Evolutionary conservation across 1,284 basidiomycete species (phyloP).

Genomic region (Puccinia polysora): DNA sequence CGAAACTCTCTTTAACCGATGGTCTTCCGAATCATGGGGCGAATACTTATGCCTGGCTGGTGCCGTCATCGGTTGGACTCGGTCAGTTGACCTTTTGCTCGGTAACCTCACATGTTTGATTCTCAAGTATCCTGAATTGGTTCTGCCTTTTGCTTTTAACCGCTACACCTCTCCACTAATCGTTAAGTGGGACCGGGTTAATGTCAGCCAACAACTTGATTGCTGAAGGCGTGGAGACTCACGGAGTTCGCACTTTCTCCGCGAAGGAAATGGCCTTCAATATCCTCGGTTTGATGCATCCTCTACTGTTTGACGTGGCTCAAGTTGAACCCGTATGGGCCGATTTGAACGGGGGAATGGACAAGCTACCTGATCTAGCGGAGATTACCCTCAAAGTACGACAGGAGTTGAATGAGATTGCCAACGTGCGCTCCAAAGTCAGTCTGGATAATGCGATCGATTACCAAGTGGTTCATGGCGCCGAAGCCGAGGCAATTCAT

Average conservation of each 20-base stretch:
- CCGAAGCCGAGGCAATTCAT: conserved; percentile 84
- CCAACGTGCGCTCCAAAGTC: conserved; percentile 85
- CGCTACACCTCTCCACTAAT: too few species aligned
- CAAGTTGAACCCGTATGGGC: conserved; percentile 99
- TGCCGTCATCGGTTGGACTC: conserved; percentile 84
- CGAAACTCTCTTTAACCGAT: conserved; percentile 95
- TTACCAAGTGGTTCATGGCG: conserved; percentile 84
- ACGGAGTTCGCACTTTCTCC: conserved; percentile 94
- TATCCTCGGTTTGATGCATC: conserved; percentile 94
- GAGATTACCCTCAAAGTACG: conserved; percentile 86
- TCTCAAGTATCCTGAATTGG: conserved; percentile 50
- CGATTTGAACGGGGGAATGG: conserved; percentile 94
- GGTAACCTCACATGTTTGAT: conserved; percentile 23
- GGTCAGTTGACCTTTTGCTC: conserved; percentile 15
- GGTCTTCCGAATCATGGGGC: conserved; percentile 98
- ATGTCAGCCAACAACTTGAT: conserved; percentile 95
- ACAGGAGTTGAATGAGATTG: conserved; percentile 67
- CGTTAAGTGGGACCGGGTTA: conserved; percentile 95
- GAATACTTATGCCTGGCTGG: conserved; percentile 97
- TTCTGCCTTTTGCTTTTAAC: too few species aligned
- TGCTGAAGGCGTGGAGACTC: conserved; percentile 85
- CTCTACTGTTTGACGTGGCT: conserved; percentile 98
- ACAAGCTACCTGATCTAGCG: conserved; percentile 87
- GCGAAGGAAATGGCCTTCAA: conserved; percentile 99
- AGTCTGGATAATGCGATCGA: conserved; percentile 89